A percentile compares a stretch with the other conserved stretches of the same genome.
phyloP scores from a whole-genome alignment of 768 basidiomycete species.

The Coprinopsis cinerea region DNA sequence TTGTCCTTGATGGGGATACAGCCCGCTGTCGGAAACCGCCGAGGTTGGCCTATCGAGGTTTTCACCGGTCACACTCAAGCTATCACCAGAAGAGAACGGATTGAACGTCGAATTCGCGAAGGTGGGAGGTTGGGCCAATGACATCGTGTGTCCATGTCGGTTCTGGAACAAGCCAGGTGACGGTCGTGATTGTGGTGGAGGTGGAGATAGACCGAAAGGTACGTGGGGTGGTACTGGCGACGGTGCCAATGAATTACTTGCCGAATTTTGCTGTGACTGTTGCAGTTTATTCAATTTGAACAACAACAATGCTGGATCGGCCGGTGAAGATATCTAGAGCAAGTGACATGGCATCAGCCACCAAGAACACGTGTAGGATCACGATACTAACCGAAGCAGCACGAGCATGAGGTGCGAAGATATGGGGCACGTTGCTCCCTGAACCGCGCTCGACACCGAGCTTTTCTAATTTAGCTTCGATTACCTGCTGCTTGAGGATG shows the following conservation, averaged over 20 bases:
- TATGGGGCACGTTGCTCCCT: slow-evolving; percentile 48
- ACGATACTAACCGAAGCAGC: slow-evolving; percentile 69
- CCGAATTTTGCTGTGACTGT: slow-evolving; percentile 47
- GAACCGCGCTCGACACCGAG: slow-evolving; percentile 71
- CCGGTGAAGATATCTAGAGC: slow-evolving; percentile 80
- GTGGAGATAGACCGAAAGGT: slow-evolving; percentile 38
- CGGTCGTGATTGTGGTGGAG: slow-evolving; percentile 33
- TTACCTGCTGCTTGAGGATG: slow-evolving; percentile 56
- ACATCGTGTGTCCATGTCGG: slow-evolving; percentile 70
- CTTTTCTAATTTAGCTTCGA: slow-evolving; percentile 77
- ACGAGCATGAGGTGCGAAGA: slow-evolving; percentile 72
- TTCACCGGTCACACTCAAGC: slow-evolving; percentile 26
- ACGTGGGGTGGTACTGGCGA: slow-evolving; percentile 61
- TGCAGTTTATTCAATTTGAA: slow-evolving; percentile 85
- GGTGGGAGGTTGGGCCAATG: slow-evolving; percentile 56
- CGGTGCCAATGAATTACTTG: slow-evolving; percentile 46
- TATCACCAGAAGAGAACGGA: slow-evolving; percentile 44
- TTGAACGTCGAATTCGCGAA: slow-evolving; percentile 42
- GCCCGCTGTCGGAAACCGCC: slow-evolving; percentile 11
- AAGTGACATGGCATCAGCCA: slow-evolving; percentile 1
- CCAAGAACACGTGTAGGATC: slow-evolving; percentile 17
- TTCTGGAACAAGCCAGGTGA: slow-evolving; percentile 28
- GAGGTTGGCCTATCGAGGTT: slow-evolving; percentile 17
- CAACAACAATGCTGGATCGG: slow-evolving; percentile 74
- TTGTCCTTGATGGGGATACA: neutral